phyloP scores from a whole-genome alignment of 495 filamentous ascomycete genomes.

The Chaetomidium leptoderma region DNA sequence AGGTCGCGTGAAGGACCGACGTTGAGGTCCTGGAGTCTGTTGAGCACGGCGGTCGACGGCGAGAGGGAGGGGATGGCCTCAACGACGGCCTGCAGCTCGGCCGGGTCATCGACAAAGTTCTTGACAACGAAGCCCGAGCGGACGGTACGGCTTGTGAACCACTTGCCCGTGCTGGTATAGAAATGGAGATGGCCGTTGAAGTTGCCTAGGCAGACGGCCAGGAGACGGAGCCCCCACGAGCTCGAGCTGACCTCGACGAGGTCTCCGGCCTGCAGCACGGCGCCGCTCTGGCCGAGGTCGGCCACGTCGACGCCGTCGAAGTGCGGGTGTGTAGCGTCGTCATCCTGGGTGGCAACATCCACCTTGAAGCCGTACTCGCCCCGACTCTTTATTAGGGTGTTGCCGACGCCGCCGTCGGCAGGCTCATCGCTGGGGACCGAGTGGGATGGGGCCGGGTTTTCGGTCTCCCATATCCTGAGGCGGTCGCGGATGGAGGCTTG shows the following conservation, averaged over 20 bases:
- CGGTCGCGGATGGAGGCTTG: slow-evolving; percentile 54
- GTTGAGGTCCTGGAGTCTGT: slow-evolving; percentile 47
- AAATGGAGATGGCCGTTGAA: slow-evolving; percentile 62
- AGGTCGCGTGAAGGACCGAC: slow-evolving; percentile 50
- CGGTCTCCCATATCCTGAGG: slow-evolving; percentile 53
- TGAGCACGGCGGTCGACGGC: slow-evolving; percentile 32
- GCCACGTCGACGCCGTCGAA: slow-evolving; percentile 40
- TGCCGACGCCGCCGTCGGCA: background rate
- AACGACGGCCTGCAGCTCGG: slow-evolving; percentile 55
- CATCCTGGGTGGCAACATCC: slow-evolving; percentile 30
- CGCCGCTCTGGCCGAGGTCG: slow-evolving; percentile 32
- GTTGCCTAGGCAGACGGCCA: slow-evolving; percentile 68
- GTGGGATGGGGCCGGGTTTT: slow-evolving; percentile 31
- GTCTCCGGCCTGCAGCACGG: slow-evolving; percentile 63
- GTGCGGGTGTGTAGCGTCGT: slow-evolving; percentile 30
- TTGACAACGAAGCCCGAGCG: slow-evolving; percentile 59
- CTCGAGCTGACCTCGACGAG: slow-evolving; percentile 55
- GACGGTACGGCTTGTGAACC: slow-evolving; percentile 52
- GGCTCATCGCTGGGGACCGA: background rate
- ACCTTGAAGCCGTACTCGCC: slow-evolving; percentile 5
- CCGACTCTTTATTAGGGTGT: slow-evolving; percentile 1
- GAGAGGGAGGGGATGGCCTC: slow-evolving; percentile 52
- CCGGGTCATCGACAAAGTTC: slow-evolving; percentile 51
- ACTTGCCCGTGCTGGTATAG: slow-evolving; percentile 67
- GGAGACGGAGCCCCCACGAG: slow-evolving; percentile 39